Evolutionary conservation across 148 eudicot species (phyloP).

Genomic region (Rhododendron williamsianum): DNA sequence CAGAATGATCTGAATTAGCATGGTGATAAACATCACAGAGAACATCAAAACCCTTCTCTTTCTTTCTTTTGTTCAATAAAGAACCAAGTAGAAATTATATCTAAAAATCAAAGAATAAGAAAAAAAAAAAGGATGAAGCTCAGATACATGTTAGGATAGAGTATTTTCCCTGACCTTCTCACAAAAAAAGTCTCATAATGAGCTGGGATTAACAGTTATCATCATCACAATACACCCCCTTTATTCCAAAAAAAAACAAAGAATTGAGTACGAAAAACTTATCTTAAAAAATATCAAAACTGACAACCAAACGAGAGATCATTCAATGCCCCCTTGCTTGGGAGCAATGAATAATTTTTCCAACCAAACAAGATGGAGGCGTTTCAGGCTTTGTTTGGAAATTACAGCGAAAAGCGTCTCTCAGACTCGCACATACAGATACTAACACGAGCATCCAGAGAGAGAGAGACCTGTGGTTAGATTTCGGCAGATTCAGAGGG

Average conservation of each 20-base stretch:
- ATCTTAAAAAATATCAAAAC: no score
- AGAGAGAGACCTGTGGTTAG: background rate
- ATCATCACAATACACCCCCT: background rate
- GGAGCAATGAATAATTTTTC: no score
- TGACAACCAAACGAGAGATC: background rate
- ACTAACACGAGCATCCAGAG: background rate
- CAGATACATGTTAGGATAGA: conserved; percentile 9
- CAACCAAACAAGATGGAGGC: no score
- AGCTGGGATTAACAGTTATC: conserved; percentile 1
- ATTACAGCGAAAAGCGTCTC: no score
- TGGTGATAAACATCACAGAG: background rate
- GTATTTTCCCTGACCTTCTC: conserved; percentile 9
- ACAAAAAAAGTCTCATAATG: conserved; percentile 3
- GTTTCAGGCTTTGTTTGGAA: no score
- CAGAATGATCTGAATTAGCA: conserved; percentile 7
- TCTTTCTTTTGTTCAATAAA: no score
- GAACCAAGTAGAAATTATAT: background rate
- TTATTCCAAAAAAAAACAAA: background rate
- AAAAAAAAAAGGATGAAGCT: background rate
- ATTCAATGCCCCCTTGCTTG: no score
- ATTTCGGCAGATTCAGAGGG: background rate
- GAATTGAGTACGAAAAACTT: background rate
- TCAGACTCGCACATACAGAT: background rate
- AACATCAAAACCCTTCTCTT: background rate
- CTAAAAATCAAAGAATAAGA: background rate